A percentile compares a stretch with the other conserved stretches of the same genome.
phyloP scores from a whole-genome alignment of 2,329 filamentous ascomycete genomes.

The Diaporthe nobilis region DNA sequence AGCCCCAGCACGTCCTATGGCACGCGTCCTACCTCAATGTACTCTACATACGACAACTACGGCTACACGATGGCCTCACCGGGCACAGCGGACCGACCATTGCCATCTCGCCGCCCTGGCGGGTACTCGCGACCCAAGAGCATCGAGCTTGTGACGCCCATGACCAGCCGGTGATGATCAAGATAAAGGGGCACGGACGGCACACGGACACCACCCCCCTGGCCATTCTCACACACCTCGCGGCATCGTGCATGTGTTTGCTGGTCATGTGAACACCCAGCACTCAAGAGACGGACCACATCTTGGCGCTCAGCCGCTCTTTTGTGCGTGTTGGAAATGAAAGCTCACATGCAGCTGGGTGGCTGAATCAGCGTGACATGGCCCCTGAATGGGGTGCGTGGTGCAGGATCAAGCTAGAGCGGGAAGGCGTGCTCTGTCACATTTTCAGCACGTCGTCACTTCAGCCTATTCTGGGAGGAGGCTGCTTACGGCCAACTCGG shows the following conservation, averaged over 20 bases:
- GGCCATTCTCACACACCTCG: conserved; percentile 21
- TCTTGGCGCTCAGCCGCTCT: conserved; percentile 5
- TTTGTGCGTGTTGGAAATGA: conserved; percentile 3
- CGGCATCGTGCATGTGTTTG: conserved; percentile 30
- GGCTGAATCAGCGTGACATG: conserved; percentile 34
- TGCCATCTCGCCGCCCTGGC: conserved; percentile 68
- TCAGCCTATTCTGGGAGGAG: conserved; percentile 15
- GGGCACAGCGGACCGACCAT: conserved; percentile 64
- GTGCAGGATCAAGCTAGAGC: conserved; percentile 20
- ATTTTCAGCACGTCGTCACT: conserved; percentile 24
- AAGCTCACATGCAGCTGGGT: conserved; percentile 25
- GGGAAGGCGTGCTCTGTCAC: conserved; percentile 22
- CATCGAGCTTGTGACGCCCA: conserved; percentile 75
- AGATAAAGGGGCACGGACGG: conserved; percentile 7
- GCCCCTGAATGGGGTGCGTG: conserved; percentile 6
- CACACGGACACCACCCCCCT: conserved; percentile 12
- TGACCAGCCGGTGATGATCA: conserved; percentile 58
- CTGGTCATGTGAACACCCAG: conserved; percentile 38
- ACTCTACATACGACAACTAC: conserved; percentile 68
- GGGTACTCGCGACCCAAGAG: conserved; percentile 72
- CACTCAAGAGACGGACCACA: background rate
- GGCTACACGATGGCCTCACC: conserved; percentile 56
- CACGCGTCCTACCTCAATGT: conserved; percentile 56
- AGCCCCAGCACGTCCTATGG: conserved; percentile 68
- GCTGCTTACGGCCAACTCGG: conserved; percentile 19